Evolutionary conservation across 495 filamentous ascomycete species (phyloP).

Genomic region (Penicillium roqueforti): DNA sequence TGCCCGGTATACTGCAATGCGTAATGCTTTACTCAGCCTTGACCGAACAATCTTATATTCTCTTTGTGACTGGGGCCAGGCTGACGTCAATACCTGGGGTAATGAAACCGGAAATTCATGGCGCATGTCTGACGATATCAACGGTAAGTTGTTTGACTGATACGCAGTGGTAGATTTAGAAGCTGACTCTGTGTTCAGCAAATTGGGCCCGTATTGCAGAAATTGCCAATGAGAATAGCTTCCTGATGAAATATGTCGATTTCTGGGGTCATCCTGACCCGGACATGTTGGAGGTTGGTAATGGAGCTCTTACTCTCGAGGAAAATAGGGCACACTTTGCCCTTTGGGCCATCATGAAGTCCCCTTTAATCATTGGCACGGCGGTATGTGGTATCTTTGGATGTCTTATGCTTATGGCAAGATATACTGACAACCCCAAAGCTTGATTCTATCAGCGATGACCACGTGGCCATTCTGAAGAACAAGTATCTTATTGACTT

Average conservation of each 20-base stretch:
- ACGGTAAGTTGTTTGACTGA: conserved; percentile 25
- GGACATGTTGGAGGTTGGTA: conserved; percentile 70
- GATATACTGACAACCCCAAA: conserved; percentile 18
- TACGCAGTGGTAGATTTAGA: conserved; percentile 7
- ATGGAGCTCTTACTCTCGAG: conserved; percentile 49
- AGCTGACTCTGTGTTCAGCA: conserved; percentile 19
- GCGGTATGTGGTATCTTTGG: conserved; percentile 26
- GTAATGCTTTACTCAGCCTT: conserved; percentile 50
- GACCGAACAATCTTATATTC: conserved; percentile 59
- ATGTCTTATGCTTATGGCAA: background rate
- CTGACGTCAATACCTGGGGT: conserved; percentile 50
- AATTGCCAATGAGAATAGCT: conserved; percentile 43
- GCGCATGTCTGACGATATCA: conserved; percentile 54
- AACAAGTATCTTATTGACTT: conserved; percentile 58
- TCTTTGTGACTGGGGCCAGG: conserved; percentile 62
- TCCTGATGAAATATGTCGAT: conserved; percentile 43
- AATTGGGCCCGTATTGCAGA: conserved; percentile 40
- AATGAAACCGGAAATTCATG: conserved; percentile 48
- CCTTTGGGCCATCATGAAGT: conserved; percentile 57
- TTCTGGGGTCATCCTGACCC: conserved; percentile 57
- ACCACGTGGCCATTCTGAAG: conserved; percentile 51
- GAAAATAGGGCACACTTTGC: conserved; percentile 49
- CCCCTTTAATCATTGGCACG: conserved; percentile 56
- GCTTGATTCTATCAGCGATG: conserved; percentile 39
- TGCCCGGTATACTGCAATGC: conserved; percentile 54